These are phyloP conservation scores for Pleodorina starrii DNA, from an alignment of 139 green algal species.

Conservation along the genomic window DNA sequence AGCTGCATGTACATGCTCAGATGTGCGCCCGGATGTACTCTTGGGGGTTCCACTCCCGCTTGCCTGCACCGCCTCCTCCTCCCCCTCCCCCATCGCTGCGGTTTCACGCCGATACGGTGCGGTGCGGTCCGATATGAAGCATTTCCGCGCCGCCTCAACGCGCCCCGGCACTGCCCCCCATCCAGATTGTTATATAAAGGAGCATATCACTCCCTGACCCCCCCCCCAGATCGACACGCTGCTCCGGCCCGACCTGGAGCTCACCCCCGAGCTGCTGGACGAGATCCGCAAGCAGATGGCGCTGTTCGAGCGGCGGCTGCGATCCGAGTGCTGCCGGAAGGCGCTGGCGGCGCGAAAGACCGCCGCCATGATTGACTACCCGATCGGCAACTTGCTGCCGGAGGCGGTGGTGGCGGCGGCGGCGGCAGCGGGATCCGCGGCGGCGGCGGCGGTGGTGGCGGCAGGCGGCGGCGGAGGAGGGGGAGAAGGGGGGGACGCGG, in stretches of 20 bases:
- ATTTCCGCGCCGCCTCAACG: too few relatives aligned
- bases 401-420: background rate
- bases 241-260: conserved; percentile 43
- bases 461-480: too few relatives aligned
- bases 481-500: background rate
- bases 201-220: background rate
- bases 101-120: too few relatives aligned
- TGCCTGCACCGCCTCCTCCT: too few relatives aligned
- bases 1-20: too few relatives aligned
- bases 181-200: too few relatives aligned
- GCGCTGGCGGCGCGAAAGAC: conserved; percentile 3
- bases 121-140: too few relatives aligned
- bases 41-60: too few relatives aligned
- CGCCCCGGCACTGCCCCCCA: too few relatives aligned
- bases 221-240: conserved; percentile 56
- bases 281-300: conserved; percentile 47
- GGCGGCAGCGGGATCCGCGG: background rate
- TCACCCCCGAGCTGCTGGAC: conserved; percentile 40
- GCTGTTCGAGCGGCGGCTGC: conserved; percentile 43
- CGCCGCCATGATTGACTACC: background rate
- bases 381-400: background rate
- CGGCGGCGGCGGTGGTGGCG: background rate
- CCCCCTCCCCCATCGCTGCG: too few relatives aligned
- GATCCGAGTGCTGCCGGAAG: conserved; percentile 38
- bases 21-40: too few relatives aligned